These are phyloP conservation scores for Fusarium duplospermum DNA, from an alignment of 2,329 filamentous ascomycete species.

Conservation along the genomic window DNA sequence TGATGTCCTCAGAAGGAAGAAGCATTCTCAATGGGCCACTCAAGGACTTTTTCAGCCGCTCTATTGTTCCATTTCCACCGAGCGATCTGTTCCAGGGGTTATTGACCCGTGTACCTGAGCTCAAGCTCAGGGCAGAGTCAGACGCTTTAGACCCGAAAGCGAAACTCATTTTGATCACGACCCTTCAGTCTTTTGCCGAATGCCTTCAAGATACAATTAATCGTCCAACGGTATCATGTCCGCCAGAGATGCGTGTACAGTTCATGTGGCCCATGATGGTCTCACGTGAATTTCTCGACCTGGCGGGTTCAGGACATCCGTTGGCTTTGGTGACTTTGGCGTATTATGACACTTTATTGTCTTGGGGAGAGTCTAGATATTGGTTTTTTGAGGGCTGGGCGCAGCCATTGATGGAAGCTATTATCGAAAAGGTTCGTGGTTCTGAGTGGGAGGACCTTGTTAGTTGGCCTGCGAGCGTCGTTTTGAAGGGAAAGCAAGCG, in stretches of 20 bases:
- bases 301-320: constrained; percentile 12
- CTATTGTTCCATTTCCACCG: accelerated
- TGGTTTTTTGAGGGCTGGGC: constrained; percentile 36
- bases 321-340: constrained; percentile 25
- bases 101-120: constrained; percentile 5
- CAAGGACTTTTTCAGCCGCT: constrained; percentile 7
- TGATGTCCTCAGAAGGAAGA: constrained; percentile 11
- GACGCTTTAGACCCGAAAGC: constrained; percentile 8
- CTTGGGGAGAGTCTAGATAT: constrained; percentile 24
- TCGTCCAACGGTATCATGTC: not conserved
- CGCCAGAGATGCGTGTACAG: constrained; percentile 19
- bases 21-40: constrained; percentile 3
- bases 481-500: not conserved
- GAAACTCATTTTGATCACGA: not conserved
- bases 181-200: not conserved
- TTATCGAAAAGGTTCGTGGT: constrained; percentile 27
- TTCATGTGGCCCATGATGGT: constrained; percentile 33
- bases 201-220: not conserved
- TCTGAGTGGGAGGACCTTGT: constrained; percentile 31
- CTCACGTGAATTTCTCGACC: constrained; percentile 16
- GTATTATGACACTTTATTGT: constrained; percentile 21
- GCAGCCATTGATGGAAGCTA: constrained; percentile 12
- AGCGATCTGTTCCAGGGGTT: constrained; percentile 1
- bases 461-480: constrained; percentile 18
- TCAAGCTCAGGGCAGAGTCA: constrained; percentile 1